A percentile compares a stretch with the other conserved stretches of the same genome.
These are phyloP conservation scores for Fraxinus xanthoxyloides DNA, from an alignment of 305 asterid species.

Conservation along the genomic window DNA sequence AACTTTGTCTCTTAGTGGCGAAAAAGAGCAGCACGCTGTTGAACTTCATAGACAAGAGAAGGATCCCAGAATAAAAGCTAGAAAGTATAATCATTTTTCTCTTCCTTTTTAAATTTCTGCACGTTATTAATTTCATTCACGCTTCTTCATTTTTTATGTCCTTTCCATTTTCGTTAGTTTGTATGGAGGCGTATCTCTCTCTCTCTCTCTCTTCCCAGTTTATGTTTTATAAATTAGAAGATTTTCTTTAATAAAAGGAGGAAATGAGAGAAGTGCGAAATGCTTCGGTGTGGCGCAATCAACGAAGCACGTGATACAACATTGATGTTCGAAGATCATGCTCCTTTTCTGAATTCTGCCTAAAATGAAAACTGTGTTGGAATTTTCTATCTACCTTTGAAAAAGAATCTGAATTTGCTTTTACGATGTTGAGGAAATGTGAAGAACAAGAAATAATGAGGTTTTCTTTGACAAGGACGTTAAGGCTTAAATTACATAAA, in stretches of 20 bases:
- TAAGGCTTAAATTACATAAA: background rate
- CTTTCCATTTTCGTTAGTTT: background rate
- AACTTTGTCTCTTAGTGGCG: conserved; percentile 32
- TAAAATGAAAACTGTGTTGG: background rate
- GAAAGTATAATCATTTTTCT: conserved; percentile 45
- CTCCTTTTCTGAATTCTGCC: background rate
- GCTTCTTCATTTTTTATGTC: conserved; percentile 34
- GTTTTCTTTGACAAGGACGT: background rate
- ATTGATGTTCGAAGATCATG: background rate
- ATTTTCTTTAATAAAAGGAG: conserved; percentile 15
- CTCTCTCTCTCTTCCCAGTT: background rate
- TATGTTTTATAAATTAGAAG: background rate
- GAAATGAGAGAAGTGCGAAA: conserved; percentile 4
- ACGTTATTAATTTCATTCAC: conserved; percentile 11
- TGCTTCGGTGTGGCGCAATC: conserved; percentile 6
- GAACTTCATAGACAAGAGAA: background rate
- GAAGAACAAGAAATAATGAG: background rate
- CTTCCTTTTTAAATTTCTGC: background rate
- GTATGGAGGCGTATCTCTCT: background rate
- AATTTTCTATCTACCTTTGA: background rate
- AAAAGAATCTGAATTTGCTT: background rate
- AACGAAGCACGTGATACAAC: background rate
- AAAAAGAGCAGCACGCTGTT: conserved; percentile 16
- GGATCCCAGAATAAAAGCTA: conserved; percentile 73
- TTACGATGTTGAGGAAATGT: background rate